Conservation (phyloP, 345 rosid genomes). For the Cardamine chenopodiifolia region DNA sequence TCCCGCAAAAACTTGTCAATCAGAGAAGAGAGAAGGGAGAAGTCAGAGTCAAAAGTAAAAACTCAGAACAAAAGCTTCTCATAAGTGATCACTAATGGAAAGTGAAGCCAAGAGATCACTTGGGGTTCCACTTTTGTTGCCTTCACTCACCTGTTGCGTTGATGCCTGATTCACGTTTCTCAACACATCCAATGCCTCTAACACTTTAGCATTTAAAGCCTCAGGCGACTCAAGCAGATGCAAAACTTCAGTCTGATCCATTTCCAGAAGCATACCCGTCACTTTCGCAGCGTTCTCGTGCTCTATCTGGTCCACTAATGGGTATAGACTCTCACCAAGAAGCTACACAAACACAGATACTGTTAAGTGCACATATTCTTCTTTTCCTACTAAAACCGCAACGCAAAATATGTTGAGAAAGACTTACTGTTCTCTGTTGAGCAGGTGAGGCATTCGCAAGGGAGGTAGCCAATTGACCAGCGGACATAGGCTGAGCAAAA, state of each 20-base stretch:
- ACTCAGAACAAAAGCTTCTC: slow-evolving; percentile 25
- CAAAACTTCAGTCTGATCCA: slow-evolving; percentile 77
- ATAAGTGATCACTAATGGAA: slow-evolving; percentile 54
- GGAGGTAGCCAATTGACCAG: slow-evolving; percentile 68
- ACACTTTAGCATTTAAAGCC: slow-evolving; percentile 72
- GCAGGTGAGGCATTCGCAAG: slow-evolving; percentile 70
- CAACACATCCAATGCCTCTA: slow-evolving; percentile 71
- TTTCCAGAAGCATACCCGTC: slow-evolving; percentile 81
- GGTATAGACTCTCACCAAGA: slow-evolving; percentile 72
- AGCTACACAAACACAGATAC: slow-evolving; percentile 43
- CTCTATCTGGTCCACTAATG: slow-evolving; percentile 73
- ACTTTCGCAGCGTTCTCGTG: slow-evolving; percentile 77
- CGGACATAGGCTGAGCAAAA: slow-evolving; percentile 55
- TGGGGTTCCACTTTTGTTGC: slow-evolving; percentile 46
- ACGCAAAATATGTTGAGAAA: background rate
- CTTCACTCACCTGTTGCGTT: slow-evolving; percentile 41
- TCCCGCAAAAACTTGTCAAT: slow-evolving; percentile 42
- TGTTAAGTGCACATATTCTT: background rate
- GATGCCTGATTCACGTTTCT: slow-evolving; percentile 62
- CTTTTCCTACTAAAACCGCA: background rate
- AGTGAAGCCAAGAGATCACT: slow-evolving; percentile 62
- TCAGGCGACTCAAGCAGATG: slow-evolving; percentile 83
- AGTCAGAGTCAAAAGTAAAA: slow-evolving; percentile 4
- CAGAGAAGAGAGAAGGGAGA: slow-evolving; percentile 14
- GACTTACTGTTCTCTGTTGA: slow-evolving; percentile 75